Conservation (phyloP, 2,329 filamentous ascomycete species). For the Myriosclerotinia duriaeana region DNA sequence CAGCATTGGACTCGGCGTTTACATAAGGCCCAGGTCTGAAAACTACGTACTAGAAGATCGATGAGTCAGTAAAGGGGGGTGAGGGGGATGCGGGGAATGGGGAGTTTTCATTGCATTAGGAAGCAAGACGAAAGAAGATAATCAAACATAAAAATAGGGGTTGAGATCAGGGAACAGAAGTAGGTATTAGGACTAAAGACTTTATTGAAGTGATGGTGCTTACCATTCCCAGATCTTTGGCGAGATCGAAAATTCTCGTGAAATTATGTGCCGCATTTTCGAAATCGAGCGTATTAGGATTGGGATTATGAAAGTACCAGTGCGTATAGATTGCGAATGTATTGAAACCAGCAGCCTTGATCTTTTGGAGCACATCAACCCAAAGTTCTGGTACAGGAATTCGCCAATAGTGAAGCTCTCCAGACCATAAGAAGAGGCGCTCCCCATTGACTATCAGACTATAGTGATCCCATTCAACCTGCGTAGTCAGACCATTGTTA, state of each 20-base stretch:
- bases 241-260: constrained; percentile 70
- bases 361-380: constrained; percentile 77
- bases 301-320: constrained; percentile 61
- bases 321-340: constrained; percentile 75
- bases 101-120: too few species aligned
- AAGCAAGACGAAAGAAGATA: too few species aligned
- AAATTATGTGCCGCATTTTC: constrained; percentile 58
- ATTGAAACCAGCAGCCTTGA: constrained; percentile 73
- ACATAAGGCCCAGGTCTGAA: constrained; percentile 68
- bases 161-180: too few species aligned
- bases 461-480: constrained; percentile 23
- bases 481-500: constrained; percentile 22
- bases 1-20: constrained; percentile 62
- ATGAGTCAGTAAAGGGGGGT: too few species aligned
- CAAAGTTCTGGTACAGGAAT: constrained; percentile 61
- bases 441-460: constrained; percentile 21
- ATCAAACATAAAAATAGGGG: too few species aligned
- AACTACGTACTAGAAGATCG: constrained; percentile 56
- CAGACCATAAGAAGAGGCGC: constrained; percentile 20
- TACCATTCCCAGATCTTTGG: constrained; percentile 63
- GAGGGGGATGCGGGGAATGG: too few species aligned
- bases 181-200: too few species aligned
- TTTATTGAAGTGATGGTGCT: too few species aligned
- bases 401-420: constrained; percentile 52
- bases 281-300: constrained; percentile 68